Evolutionary conservation across 2,329 filamentous ascomycete genomes (phyloP).

Genomic region (Coniella lustricola): DNA sequence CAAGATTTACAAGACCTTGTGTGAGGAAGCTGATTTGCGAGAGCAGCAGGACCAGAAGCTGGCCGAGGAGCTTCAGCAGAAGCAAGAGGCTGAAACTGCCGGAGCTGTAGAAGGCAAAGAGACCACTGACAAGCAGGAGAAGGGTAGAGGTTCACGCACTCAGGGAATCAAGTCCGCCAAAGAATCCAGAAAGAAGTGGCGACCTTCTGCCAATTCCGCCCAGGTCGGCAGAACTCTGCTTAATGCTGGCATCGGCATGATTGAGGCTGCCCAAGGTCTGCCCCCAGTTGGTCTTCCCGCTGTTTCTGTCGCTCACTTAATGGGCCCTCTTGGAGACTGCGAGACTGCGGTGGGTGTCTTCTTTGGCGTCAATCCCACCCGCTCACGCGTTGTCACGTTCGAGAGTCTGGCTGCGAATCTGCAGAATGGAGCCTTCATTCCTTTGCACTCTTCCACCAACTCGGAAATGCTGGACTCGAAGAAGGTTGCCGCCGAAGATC

Average conservation of each 20-base stretch:
- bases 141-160: slow-evolving; percentile 50
- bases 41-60: slow-evolving; percentile 24
- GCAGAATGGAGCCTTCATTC: slow-evolving; percentile 80
- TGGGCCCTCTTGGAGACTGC: slow-evolving; percentile 75
- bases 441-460: slow-evolving; percentile 40
- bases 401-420: slow-evolving; percentile 82
- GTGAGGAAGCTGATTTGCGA: slow-evolving; percentile 29
- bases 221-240: slow-evolving; percentile 52
- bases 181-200: slow-evolving; percentile 55
- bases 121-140: slow-evolving; percentile 36
- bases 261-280: slow-evolving; percentile 56
- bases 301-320: slow-evolving; percentile 66
- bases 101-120: slow-evolving; percentile 5
- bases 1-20: slow-evolving; percentile 61
- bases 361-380: slow-evolving; percentile 84
- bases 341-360: slow-evolving; percentile 73
- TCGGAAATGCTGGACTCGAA: slow-evolving; percentile 41
- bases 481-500: slow-evolving; percentile 47
- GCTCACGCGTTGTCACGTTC: slow-evolving; percentile 80
- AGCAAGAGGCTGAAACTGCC: background rate
- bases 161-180: slow-evolving; percentile 52
- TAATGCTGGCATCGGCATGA: slow-evolving; percentile 69
- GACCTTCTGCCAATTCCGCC: slow-evolving; percentile 60
- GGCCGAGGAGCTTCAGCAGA: slow-evolving; percentile 1
- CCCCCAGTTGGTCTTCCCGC: slow-evolving; percentile 58